Evolutionary conservation across 345 rosid species (phyloP).

Genomic region (Lepidium sativum): DNA sequence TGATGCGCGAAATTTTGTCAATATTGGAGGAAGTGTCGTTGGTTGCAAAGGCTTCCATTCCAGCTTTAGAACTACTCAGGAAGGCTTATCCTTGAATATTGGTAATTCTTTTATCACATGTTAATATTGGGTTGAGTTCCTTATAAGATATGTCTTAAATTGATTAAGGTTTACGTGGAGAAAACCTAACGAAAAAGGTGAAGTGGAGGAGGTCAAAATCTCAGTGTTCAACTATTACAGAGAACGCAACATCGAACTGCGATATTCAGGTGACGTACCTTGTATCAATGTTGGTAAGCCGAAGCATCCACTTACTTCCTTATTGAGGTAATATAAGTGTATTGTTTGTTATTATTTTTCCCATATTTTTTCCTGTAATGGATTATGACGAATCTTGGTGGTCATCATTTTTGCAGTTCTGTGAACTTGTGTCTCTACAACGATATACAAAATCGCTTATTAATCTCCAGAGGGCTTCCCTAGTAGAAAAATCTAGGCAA

Average conservation of each 20-base stretch:
- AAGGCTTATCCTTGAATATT: too few relatives aligned
- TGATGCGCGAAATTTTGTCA: constrained; percentile 1
- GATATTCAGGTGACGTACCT: constrained; percentile 61
- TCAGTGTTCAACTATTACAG: constrained; percentile 67
- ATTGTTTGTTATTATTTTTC: not conserved
- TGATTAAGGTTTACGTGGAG: constrained; percentile 56
- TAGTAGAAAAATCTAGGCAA: constrained; percentile 91
- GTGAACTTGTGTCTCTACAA: constrained; percentile 68
- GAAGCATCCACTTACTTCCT: constrained; percentile 80
- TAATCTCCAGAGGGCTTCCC: constrained; percentile 58
- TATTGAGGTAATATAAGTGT: constrained; percentile 44
- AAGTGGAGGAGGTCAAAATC: constrained; percentile 36
- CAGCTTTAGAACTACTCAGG: constrained; percentile 27
- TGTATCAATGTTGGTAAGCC: constrained; percentile 95
- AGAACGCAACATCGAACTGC: constrained; percentile 43
- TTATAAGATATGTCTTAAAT: not conserved
- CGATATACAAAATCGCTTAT: constrained; percentile 83
- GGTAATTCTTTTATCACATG: not conserved
- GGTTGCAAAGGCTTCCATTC: constrained; percentile 32
- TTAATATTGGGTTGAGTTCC: not conserved
- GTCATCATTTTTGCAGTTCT: constrained; percentile 39
- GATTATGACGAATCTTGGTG: not conserved
- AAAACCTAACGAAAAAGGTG: constrained; percentile 37
- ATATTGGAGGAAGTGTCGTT: constrained; percentile 24
- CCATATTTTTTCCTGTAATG: not conserved